phyloP scores from a whole-genome alignment of 306 rosid species.

The Begonia loranthoides region DNA sequence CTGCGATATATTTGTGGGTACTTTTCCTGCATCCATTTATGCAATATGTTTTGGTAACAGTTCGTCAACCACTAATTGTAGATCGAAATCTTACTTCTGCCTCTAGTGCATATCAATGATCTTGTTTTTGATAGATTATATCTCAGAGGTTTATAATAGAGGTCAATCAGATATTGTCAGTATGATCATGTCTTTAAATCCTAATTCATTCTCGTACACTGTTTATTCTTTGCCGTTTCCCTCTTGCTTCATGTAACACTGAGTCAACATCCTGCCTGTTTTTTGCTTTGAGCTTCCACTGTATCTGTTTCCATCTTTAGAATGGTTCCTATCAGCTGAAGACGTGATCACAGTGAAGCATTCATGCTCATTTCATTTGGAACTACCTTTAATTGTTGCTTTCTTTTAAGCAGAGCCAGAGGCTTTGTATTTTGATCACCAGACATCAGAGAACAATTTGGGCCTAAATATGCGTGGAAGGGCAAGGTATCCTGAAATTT shows the following conservation, averaged over 20 bases:
- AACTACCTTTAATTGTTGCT: neutral
- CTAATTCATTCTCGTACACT: neutral
- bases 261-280: too few species aligned
- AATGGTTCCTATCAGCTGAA: neutral
- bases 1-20: too few species aligned
- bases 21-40: too few species aligned
- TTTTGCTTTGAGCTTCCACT: too few species aligned
- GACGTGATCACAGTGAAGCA: neutral
- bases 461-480: conserved; percentile 21
- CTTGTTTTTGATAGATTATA: too few species aligned
- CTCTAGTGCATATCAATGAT: too few species aligned
- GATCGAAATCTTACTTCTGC: too few species aligned
- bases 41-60: too few species aligned
- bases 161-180: neutral
- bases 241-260: too few species aligned
- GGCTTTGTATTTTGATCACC: conserved; percentile 27
- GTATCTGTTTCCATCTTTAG: too few species aligned
- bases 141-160: too few species aligned
- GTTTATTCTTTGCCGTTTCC: neutral
- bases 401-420: conserved; percentile 31
- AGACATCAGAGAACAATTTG: conserved; percentile 24
- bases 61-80: too few species aligned
- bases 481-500: conserved; percentile 37
- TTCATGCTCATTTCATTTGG: neutral
- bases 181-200: neutral